Conservation (phyloP, 2,329 filamentous ascomycete species). For the Hypoxylon sp. region DNA sequence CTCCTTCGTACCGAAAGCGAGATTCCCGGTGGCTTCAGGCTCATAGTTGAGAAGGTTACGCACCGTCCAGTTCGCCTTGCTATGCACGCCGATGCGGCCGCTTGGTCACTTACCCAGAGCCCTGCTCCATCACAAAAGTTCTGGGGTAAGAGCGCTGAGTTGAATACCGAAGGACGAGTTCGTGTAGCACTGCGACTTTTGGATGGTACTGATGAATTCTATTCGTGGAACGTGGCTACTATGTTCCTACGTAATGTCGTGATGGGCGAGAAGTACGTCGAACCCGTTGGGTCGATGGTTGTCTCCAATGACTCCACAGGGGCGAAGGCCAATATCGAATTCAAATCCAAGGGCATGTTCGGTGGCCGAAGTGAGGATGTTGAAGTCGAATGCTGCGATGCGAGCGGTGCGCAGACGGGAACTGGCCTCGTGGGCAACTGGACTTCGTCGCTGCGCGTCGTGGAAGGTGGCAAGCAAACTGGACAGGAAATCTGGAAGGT, state of each 20-base stretch:
- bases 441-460: constrained; percentile 80
- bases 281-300: constrained; percentile 92
- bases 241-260: constrained; percentile 96
- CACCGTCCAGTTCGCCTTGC: constrained; percentile 94
- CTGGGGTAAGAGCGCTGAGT: constrained; percentile 96
- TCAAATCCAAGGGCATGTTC: constrained; percentile 97
- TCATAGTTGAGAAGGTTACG: constrained; percentile 95
- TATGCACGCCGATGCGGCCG: constrained; percentile 88
- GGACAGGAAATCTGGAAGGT: constrained; percentile 81
- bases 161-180: constrained; percentile 91
- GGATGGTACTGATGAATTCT: constrained; percentile 82
- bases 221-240: constrained; percentile 89
- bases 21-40: constrained; percentile 80
- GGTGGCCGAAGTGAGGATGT: constrained; percentile 94
- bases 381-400: constrained; percentile 78
- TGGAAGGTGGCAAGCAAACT: constrained; percentile 71
- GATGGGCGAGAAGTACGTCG: constrained; percentile 97
- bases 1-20: constrained; percentile 87
- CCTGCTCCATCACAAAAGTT: constrained; percentile 95
- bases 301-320: constrained; percentile 87
- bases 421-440: constrained; percentile 85
- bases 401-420: constrained; percentile 75
- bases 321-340: constrained; percentile 86
- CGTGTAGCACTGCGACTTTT: constrained; percentile 78
- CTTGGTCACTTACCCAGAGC: constrained; percentile 90